These are phyloP conservation scores for Lichenothelia convexa DNA, from an alignment of 495 filamentous ascomycete genomes.

Conservation along the genomic window DNA sequence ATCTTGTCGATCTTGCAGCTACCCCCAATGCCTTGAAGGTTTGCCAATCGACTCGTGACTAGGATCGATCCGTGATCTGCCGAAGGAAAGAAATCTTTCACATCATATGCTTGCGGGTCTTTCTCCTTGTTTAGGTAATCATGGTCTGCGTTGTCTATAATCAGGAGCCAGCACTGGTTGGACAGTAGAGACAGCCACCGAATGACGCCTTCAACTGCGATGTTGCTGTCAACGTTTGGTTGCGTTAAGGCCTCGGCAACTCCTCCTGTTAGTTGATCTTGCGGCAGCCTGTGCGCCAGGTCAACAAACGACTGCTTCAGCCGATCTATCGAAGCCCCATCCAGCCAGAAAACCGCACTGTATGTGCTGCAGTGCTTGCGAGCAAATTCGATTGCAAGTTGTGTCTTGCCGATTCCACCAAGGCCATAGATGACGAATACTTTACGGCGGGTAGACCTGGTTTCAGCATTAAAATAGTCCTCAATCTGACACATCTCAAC, in stretches of 20 bases:
- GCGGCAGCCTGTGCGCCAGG: neutral
- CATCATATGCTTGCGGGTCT: constrained; percentile 17
- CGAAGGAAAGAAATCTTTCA: constrained; percentile 17
- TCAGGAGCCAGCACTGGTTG: constrained; percentile 23
- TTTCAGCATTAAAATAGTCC: neutral
- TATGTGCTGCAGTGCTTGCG: constrained; percentile 1
- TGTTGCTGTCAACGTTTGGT: neutral
- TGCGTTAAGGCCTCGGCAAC: neutral
- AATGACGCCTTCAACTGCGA: constrained; percentile 4
- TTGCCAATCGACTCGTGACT: constrained; percentile 22
- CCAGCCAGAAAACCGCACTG: constrained; percentile 3
- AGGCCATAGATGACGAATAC: constrained; percentile 2
- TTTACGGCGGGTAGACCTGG: neutral
- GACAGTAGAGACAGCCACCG: constrained; percentile 15
- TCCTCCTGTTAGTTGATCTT: neutral
- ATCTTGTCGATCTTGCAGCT: neutral
- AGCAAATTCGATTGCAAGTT: constrained; percentile 1
- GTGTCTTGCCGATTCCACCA: too few species aligned
- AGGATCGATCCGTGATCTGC: constrained; percentile 26
- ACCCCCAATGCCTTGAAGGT: constrained; percentile 4
- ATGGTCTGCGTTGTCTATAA: constrained; percentile 27
- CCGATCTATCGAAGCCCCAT: constrained; percentile 1
- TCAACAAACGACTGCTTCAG: neutral
- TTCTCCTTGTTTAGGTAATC: constrained; percentile 12
- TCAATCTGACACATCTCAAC: constrained; percentile 1